These are phyloP conservation scores for Blepharisma japonicum DNA, from an alignment of 73 alveolate genomes.

Conservation along the genomic window DNA sequence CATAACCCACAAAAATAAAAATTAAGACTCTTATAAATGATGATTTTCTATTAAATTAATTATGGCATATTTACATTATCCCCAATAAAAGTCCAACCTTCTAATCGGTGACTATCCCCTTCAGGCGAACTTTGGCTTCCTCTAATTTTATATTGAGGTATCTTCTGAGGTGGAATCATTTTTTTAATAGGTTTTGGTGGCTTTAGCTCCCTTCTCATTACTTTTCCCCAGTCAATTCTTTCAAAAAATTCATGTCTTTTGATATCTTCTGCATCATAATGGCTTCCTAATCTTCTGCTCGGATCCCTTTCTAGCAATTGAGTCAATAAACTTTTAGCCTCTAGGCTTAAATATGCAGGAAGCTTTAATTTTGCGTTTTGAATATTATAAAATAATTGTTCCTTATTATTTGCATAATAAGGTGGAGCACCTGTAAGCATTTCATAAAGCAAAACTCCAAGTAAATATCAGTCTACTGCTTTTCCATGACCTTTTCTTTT, in stretches of 20 bases:
- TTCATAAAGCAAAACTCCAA: conserved; percentile 93
- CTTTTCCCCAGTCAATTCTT: conserved; percentile 87
- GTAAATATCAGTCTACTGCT: conserved; percentile 90
- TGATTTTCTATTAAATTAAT: too few relatives aligned
- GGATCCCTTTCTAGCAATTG: conserved; percentile 82
- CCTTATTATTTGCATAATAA: conserved; percentile 80
- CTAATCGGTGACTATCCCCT: too few relatives aligned
- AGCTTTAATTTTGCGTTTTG: conserved; percentile 66
- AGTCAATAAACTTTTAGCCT: conserved; percentile 52
- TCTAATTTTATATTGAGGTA: too few relatives aligned
- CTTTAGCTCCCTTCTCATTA: conserved; percentile 49
- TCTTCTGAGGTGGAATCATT: too few relatives aligned
- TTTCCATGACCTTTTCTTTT: conserved; percentile 82
- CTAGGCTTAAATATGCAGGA: conserved; percentile 71
- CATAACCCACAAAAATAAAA: too few relatives aligned
- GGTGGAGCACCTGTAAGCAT: conserved; percentile 94
- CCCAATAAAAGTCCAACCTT: too few relatives aligned
- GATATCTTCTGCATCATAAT: conserved; percentile 75
- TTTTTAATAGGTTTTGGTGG: not conserved
- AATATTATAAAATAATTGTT: conserved; percentile 77
- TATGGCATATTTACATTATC: too few relatives aligned
- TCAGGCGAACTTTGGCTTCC: too few relatives aligned
- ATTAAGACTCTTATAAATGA: too few relatives aligned
- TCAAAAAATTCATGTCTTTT: conserved; percentile 84
- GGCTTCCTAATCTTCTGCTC: conserved; percentile 79